Evolutionary conservation across 2,329 filamentous ascomycete genomes (phyloP), one percentile per base, ranked within the genome.

Genomic region (Septoria petroselini): DNA sequence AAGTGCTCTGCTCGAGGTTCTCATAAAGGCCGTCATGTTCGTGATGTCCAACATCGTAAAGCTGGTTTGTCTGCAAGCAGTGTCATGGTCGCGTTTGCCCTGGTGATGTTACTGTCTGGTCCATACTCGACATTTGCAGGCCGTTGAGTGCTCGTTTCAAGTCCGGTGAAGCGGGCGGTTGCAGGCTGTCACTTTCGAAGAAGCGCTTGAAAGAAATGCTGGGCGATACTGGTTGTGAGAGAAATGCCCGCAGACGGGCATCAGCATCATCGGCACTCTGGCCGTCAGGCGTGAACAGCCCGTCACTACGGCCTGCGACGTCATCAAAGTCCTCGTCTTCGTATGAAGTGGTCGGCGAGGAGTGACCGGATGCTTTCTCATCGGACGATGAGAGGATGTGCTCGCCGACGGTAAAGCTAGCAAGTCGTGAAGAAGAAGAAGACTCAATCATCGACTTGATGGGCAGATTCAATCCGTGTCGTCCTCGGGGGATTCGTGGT

Each of bases 281-380:
- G 4, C 48, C 34, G 4, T 14, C 29, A 17, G 41, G 27, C 19
- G 42, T 37, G 29, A 31, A 39, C 6, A 46, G 34, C 3, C 42
- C 54, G 12, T 38, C 43, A 18, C 49, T 51, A 8, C 41, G 38
- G 7, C 49, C 47, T 2, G 49, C 48, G n/a, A 48, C 41, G 34
- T 54, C 54, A 38, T 42, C 47, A 15, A 51, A 50, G 40, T 57
- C 56, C 17, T 60, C 54, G 14, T 60, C 58, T 11, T 57, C 53
- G 31, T 58, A 58, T 1, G 52, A 57, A 27, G 58, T 60, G 9
- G 46, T 45, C 3, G 58, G 58, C 1, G 58, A 58, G n/a, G 58
- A 60, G 17, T 45, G 52, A 9, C 55, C 58, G 12, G 58, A 60
- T 19, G n/a, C 37, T 12, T 46, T 52, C 17, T 57, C 58, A 31